Conservation (phyloP, 805 yeast species). For the Yamadazyma philogaea region DNA sequence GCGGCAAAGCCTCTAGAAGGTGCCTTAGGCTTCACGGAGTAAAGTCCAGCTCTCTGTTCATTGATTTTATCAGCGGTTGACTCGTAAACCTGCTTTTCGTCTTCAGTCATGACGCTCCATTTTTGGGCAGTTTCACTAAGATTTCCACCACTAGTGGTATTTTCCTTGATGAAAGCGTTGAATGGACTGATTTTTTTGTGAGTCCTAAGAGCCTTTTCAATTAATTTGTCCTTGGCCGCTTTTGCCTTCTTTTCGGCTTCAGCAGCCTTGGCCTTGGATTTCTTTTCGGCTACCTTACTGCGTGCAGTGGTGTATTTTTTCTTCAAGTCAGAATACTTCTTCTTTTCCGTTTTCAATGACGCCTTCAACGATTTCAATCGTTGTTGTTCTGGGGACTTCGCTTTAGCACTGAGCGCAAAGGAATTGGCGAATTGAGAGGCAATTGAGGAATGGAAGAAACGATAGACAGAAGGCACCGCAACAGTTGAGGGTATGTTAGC, state of each 20-base stretch:
- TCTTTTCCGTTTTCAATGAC: slow-evolving; percentile 14
- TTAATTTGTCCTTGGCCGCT: slow-evolving; percentile 15
- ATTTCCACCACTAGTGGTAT: slow-evolving; percentile 1
- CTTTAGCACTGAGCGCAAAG: neutral
- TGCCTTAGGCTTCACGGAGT: slow-evolving; percentile 32
- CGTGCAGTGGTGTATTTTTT: slow-evolving; percentile 18
- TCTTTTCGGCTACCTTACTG: slow-evolving; percentile 13
- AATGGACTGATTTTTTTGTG: slow-evolving; percentile 11
- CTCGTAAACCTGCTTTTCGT: slow-evolving; percentile 26
- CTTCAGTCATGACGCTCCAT: slow-evolving; percentile 26
- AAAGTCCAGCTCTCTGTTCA: slow-evolving; percentile 21
- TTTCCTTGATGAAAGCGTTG: slow-evolving; percentile 13
- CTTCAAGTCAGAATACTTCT: slow-evolving; percentile 18
- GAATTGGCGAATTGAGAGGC: neutral
- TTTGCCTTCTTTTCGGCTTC: slow-evolving; percentile 17
- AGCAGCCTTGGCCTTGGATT: slow-evolving; percentile 19
- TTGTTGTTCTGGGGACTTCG: slow-evolving; percentile 1
- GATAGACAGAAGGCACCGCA: neutral
- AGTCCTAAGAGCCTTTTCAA: slow-evolving; percentile 12
- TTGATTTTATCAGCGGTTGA: slow-evolving; percentile 28
- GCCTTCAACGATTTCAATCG: slow-evolving; percentile 8
- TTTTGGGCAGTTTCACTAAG: slow-evolving; percentile 8
- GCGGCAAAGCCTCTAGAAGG: slow-evolving; percentile 31
- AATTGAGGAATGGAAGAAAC: neutral
- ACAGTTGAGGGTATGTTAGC: neutral